These are phyloP conservation scores for Trametes polyzona DNA, from an alignment of 1,284 basidiomycete genomes.

Conservation along the genomic window DNA sequence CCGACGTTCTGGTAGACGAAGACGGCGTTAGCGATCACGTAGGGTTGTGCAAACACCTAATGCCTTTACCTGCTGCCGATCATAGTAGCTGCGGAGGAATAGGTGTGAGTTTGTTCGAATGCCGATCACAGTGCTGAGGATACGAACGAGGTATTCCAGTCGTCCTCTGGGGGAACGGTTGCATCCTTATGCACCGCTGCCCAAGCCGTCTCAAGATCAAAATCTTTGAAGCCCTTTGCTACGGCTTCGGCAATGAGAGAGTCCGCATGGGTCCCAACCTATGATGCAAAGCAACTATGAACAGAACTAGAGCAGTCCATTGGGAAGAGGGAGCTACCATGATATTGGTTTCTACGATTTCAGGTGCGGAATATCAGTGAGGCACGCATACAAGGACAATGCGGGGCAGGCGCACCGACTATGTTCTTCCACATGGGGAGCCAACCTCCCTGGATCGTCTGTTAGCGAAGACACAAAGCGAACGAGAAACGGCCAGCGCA, in stretches of 20 bases:
- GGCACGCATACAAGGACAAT: conserved; percentile 5
- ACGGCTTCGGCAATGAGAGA: conserved; percentile 82
- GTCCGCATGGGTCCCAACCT: conserved; percentile 83
- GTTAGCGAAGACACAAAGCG: neutral
- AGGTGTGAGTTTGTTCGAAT: no score
- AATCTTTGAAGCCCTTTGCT: conserved; percentile 63
- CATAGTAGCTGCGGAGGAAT: conserved; percentile 49
- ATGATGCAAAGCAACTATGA: neutral
- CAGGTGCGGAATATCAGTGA: neutral
- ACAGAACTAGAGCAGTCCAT: neutral
- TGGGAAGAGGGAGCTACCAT: conserved; percentile 49
- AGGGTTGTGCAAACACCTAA: neutral
- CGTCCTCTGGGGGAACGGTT: conserved; percentile 66
- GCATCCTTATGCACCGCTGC: conserved; percentile 80
- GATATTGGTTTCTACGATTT: conserved; percentile 64
- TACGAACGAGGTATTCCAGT: conserved; percentile 56
- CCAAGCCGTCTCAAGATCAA: conserved; percentile 71
- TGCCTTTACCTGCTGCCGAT: conserved; percentile 68
- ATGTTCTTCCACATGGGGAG: conserved; percentile 93
- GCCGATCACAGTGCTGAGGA: no score
- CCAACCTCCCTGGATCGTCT: conserved; percentile 66
- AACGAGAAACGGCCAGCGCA: conserved; percentile 26
- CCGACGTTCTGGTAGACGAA: conserved; percentile 61
- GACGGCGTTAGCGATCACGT: neutral
- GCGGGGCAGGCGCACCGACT: conserved; percentile 51